Evolutionary conservation across 2,329 filamentous ascomycete species (phyloP).

Genomic region (Beauveria medogensis): DNA sequence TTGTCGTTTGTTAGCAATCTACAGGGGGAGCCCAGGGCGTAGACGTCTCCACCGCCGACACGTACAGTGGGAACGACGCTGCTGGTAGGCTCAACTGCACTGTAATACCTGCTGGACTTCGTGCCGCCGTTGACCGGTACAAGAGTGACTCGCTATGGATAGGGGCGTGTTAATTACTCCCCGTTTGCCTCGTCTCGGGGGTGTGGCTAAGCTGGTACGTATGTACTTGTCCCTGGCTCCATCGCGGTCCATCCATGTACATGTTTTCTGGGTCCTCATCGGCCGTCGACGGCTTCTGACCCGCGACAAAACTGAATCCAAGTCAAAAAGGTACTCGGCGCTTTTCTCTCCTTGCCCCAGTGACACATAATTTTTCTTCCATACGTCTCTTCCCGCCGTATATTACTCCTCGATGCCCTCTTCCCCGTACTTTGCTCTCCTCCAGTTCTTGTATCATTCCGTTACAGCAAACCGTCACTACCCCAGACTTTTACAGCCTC

Average conservation of each 20-base stretch:
- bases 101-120: too few relatives aligned
- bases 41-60: slow-evolving; percentile 1
- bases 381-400: background rate
- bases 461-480: background rate
- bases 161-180: background rate
- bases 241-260: slow-evolving; percentile 2
- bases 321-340: background rate
- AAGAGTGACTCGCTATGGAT: background rate
- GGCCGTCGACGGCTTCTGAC: slow-evolving; percentile 8
- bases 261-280: slow-evolving; percentile 6
- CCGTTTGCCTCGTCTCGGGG: background rate
- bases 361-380: background rate
- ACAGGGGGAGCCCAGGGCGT: background rate
- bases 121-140: background rate
- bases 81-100: too few relatives aligned
- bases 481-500: background rate
- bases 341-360: background rate
- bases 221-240: background rate
- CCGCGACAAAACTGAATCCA: slow-evolving; percentile 2
- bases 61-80: background rate
- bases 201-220: background rate
- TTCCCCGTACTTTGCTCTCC: background rate
- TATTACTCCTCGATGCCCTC: slow-evolving; percentile 9
- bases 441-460: background rate
- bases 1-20: background rate